Evolutionary conservation across 2,329 filamentous ascomycete species (phyloP), one percentile per base, ranked within the genome.

Genomic region (Exophiala mesophila): DNA sequence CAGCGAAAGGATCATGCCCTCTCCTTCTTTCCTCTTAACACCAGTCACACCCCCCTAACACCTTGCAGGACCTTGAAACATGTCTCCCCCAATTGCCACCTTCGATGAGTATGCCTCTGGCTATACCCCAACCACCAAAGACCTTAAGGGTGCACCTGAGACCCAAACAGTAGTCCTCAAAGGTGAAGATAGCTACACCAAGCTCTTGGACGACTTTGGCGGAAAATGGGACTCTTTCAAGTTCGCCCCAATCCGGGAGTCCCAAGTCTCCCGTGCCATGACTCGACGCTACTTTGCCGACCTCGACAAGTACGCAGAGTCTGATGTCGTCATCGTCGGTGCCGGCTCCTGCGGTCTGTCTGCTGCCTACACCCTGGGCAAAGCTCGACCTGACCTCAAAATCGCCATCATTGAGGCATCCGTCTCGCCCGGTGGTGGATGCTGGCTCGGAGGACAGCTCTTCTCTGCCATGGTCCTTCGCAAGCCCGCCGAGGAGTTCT

Each of bases 1-100:
- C 85, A 88, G 88, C 88, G 88, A 88, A 92, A 94, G 88, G 84
- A 94, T 92, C 88, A 94, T 94, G 87, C 86, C 77, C 77, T 76
- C 71, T 71, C 68, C 69, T 64, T 56, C 52, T 47, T 41, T 55
- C 52, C 51, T 59, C 57, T 36, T 20, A 19, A 13, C 24, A 3
- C 26, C 5, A 20, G 8, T 9, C 6, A 17, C 32, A 38, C 57
- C 50, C 57, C n/a, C 46, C 48, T 50, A 50, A 50, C 48, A 31
- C 12, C 9, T 34, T 59, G 52, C 59, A 53, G 50, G 47, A 55
- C 47, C 55, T 55, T 57, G 65, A 79, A 60, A 6, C 57, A 94
- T 94, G 88, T 81, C 85, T 71, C 88, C 88, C 58, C 82, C 85
- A 54, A 76, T 82, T 63, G 83, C 83, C 57, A 73, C 80, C 59